phyloP scores from a whole-genome alignment of 2,329 filamentous ascomycete species.

The Nectriaceae sp. region DNA sequence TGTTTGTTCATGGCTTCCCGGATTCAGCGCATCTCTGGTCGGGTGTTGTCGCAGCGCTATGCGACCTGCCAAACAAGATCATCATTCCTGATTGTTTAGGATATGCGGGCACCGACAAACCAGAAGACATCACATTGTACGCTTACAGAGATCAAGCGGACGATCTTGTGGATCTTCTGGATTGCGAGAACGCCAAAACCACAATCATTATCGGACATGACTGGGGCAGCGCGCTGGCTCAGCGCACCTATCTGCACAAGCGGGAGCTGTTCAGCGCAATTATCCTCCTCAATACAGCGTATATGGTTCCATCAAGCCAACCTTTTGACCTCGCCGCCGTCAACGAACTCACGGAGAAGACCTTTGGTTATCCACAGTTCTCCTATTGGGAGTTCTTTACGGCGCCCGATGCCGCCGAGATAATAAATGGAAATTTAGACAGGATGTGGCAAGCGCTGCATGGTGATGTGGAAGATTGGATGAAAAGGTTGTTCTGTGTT shows the following conservation, averaged over 20 bases:
- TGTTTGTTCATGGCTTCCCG: conserved; percentile 16
- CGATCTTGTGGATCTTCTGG: conserved; percentile 10
- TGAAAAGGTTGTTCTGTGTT: conserved; percentile 14
- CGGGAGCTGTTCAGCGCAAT: conserved; percentile 6
- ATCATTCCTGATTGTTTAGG: conserved; percentile 12
- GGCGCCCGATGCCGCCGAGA: conserved; percentile 5
- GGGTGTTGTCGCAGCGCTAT: not conserved
- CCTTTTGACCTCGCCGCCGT: conserved; percentile 8
- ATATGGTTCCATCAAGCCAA: conserved; percentile 10
- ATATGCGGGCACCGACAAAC: conserved; percentile 11
- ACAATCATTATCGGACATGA: conserved; percentile 12
- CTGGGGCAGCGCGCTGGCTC: conserved; percentile 9
- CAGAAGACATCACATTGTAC: conserved; percentile 2
- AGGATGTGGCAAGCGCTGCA: conserved; percentile 13
- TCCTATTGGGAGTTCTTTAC: conserved; percentile 13
- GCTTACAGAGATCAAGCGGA: conserved; percentile 11
- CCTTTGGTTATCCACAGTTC: conserved; percentile 9
- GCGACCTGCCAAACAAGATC: conserved; percentile 11
- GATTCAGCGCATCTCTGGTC: conserved; percentile 13
- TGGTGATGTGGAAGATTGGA: conserved; percentile 10
- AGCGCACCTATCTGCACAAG: conserved; percentile 8
- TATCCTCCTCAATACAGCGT: conserved; percentile 10
- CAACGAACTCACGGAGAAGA: conserved; percentile 2
- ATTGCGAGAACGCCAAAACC: not conserved
- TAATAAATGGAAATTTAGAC: conserved; percentile 10